These are phyloP conservation scores for Lecanicillium sp. DNA, from an alignment of 2,329 filamentous ascomycete species.

Conservation along the genomic window DNA sequence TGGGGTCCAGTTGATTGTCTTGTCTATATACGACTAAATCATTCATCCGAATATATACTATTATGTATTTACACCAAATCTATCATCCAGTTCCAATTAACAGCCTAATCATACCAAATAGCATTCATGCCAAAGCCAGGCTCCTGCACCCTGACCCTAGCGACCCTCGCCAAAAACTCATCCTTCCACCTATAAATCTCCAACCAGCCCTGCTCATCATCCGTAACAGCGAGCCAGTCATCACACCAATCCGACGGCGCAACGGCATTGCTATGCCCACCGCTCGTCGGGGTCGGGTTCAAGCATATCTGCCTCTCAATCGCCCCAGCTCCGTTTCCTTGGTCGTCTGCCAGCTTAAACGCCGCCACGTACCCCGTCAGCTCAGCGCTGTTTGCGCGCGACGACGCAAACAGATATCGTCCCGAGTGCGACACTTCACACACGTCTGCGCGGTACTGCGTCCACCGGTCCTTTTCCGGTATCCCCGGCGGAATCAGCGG, in stretches of 20 bases:
- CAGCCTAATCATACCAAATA: slow-evolving; percentile 70
- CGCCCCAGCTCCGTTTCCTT: slow-evolving; percentile 46
- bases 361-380: slow-evolving; percentile 77
- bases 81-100: neutral
- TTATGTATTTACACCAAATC: neutral
- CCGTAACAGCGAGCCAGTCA: slow-evolving; percentile 83
- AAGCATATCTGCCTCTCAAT: slow-evolving; percentile 73
- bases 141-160: slow-evolving; percentile 68
- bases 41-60: too few relatives aligned
- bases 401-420: slow-evolving; percentile 73
- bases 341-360: slow-evolving; percentile 57
- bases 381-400: slow-evolving; percentile 67
- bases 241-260: slow-evolving; percentile 75
- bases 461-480: slow-evolving; percentile 35
- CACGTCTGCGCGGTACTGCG: slow-evolving; percentile 80
- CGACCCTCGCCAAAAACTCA: slow-evolving; percentile 71
- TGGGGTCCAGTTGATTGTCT: too few relatives aligned
- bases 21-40: too few relatives aligned
- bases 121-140: slow-evolving; percentile 95
- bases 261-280: slow-evolving; percentile 85
- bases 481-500: slow-evolving; percentile 73
- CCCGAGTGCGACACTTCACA: slow-evolving; percentile 62
- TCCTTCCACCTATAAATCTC: slow-evolving; percentile 85
- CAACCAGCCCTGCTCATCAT: slow-evolving; percentile 79
- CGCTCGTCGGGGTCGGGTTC: slow-evolving; percentile 78